Percentiles rank a stretch among this genome's conserved stretches.
Evolutionary conservation across 2,329 filamentous ascomycete genomes (phyloP).

Genomic region (Nannizzia gypsea): DNA sequence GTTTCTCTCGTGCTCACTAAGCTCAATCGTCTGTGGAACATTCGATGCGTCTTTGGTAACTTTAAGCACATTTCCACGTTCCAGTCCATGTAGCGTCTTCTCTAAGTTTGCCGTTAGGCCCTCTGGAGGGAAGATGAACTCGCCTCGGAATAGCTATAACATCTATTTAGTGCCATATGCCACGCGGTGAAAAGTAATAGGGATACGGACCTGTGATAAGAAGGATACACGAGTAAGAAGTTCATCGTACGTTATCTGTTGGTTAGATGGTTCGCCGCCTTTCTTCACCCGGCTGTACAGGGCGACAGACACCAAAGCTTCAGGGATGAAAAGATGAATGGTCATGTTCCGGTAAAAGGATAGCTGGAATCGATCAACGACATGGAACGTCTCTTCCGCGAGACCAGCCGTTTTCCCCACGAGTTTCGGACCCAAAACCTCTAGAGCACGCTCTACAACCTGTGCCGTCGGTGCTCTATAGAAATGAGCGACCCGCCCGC

Average conservation of each 20-base stretch:
- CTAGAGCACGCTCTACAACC: constrained; percentile 79
- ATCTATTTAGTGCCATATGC: neutral
- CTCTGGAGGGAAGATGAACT: constrained; percentile 92
- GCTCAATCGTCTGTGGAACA: constrained; percentile 54
- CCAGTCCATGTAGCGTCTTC: constrained; percentile 63
- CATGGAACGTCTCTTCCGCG: constrained; percentile 84
- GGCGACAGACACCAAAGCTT: constrained; percentile 76
- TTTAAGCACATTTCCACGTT: constrained; percentile 64
- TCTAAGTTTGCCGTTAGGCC: constrained; percentile 70
- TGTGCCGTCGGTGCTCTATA: constrained; percentile 64
- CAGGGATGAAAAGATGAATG: constrained; percentile 91
- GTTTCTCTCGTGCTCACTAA: constrained; percentile 63
- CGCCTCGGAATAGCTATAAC: constrained; percentile 68
- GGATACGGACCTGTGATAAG: constrained; percentile 50
- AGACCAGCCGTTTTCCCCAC: constrained; percentile 69
- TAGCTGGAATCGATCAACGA: constrained; percentile 89
- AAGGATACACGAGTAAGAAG: constrained; percentile 73
- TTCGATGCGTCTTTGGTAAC: constrained; percentile 47
- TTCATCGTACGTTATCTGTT: constrained; percentile 64
- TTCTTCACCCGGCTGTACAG: constrained; percentile 87
- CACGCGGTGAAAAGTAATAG: constrained; percentile 11
- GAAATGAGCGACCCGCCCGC: constrained; percentile 88
- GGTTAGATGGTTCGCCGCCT: constrained; percentile 70
- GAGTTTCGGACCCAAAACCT: constrained; percentile 79
- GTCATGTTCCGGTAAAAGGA: constrained; percentile 99